These are phyloP conservation scores for Oldenlandia corymbosa DNA, from an alignment of 257 asterid genomes.

Conservation along the genomic window DNA sequence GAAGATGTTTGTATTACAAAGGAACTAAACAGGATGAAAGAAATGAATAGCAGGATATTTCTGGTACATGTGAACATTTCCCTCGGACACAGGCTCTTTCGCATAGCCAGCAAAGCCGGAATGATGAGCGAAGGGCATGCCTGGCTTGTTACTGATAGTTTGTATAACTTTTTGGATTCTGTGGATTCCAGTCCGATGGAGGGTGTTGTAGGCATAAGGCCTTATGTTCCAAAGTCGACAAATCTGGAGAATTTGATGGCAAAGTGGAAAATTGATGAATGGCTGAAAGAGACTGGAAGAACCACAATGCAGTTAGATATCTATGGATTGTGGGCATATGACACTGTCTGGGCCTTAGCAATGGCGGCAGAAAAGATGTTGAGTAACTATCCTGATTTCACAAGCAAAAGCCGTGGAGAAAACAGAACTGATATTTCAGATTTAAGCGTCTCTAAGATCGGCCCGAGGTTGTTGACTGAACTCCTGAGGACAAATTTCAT, in stretches of 20 bases:
- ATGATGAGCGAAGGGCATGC: slow-evolving; percentile 46
- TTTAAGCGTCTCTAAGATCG: too few species aligned
- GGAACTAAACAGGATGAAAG: slow-evolving; percentile 25
- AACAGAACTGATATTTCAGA: too few species aligned
- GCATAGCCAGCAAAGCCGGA: slow-evolving; percentile 27
- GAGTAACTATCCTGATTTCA: too few species aligned
- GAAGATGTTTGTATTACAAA: slow-evolving; percentile 20
- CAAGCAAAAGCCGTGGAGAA: too few species aligned
- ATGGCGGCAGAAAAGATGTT: slow-evolving; percentile 29
- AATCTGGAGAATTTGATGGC: slow-evolving; percentile 16
- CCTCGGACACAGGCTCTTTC: slow-evolving; percentile 32
- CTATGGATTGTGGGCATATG: slow-evolving; percentile 52
- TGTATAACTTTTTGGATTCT: slow-evolving; percentile 31
- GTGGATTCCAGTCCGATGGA: slow-evolving; percentile 34
- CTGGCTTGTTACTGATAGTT: slow-evolving; percentile 47
- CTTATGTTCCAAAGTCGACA: slow-evolving; percentile 31
- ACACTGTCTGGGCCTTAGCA: slow-evolving; percentile 36
- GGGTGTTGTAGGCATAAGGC: slow-evolving; percentile 45
- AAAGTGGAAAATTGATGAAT: too few species aligned
- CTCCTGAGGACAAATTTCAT: slow-evolving; percentile 19
- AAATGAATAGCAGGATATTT: slow-evolving; percentile 41
- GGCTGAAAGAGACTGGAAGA: slow-evolving; percentile 14
- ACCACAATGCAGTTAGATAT: slow-evolving; percentile 22
- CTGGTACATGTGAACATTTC: slow-evolving; percentile 34
- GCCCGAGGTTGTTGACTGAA: slow-evolving; percentile 28